Base-by-base conservation (phyloP, 169 alveolate species). In the Fabrea salina region DNA sequence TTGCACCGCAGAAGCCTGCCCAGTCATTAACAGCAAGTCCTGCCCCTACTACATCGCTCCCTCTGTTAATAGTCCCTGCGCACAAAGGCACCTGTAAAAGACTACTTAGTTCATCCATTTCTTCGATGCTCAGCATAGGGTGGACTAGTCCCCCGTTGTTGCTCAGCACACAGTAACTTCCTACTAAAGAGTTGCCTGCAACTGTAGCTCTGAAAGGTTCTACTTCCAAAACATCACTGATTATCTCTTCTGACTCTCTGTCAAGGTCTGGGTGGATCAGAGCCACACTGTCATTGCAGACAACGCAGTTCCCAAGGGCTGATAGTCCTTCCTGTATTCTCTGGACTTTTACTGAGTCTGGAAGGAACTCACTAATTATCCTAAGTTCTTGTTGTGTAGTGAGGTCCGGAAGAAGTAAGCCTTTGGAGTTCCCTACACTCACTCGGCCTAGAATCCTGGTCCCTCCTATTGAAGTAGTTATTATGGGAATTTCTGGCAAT, bases 11-110 rank as follows among this genome's bases (percentile, higher is more conserved):
- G 85, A 98, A 98, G 8, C 99, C 99, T 6, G 98, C 95, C 99
- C 99, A 97, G 86, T 98, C 99, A 88, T 98, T 98, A 25, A 97
- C 99, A 51, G 97, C 97, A 40, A 97, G 84, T 0, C 99, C 99
- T 67, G 97, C 93, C 71, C 95, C 94, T 66, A 97, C 89, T 19
- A 97, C 98, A 82, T 97, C 99, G 32, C 99, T 94, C 30, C 99
- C 99, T 76, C 99, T 94, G 86, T 98, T 98, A 47, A 98, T 96
- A 0, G 99, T 98, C 40, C 99, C 99, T 19, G 99, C 98, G n/a
- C 99, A 97, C 53, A 98, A 87, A 2, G 99, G 99, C 56, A 96
- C 89, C 90, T 98, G 98, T 27, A 97, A 79, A 6, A 97, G 86
- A 83, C 96, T 97, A 25, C 99, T 94, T 32, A 98, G 86, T 83